Percentiles rank a stretch among this genome's conserved stretches.
Evolutionary conservation across 176 grass and related monocot species (phyloP).

Genomic region (Hordeum marinum): DNA sequence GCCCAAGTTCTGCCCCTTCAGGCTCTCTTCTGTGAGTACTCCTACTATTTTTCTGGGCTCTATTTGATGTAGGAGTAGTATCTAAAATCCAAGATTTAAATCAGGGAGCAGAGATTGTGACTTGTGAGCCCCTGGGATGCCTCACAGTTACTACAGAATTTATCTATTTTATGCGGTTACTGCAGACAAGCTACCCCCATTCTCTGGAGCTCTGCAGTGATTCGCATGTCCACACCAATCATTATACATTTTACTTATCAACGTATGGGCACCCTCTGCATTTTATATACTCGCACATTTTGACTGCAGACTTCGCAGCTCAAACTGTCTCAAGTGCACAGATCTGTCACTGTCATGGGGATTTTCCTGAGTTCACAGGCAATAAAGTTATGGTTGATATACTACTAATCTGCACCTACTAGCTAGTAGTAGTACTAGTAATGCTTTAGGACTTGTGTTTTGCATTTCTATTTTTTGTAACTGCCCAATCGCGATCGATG

Average conservation of each 20-base stretch:
- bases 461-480: neutral
- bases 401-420: neutral
- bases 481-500: neutral
- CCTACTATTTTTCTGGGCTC: neutral
- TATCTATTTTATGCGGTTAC: neutral
- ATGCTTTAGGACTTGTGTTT: neutral
- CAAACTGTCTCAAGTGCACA: neutral
- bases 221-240: neutral
- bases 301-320: neutral
- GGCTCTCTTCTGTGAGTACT: slow-evolving; percentile 43
- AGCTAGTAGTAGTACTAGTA: neutral
- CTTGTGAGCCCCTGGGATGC: too few relatives aligned
- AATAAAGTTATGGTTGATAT: neutral
- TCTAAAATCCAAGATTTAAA: neutral
- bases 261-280: too few relatives aligned
- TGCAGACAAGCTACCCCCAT: neutral
- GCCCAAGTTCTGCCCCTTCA: slow-evolving; percentile 52
- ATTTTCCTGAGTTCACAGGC: neutral
- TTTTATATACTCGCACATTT: neutral
- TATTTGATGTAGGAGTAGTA: neutral
- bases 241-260: neutral
- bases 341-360: neutral
- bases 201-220: neutral
- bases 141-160: too few relatives aligned
- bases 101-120: neutral